Base-by-base conservation (phyloP, 805 yeast genomes). In the Phaffomyces thermotolerans region DNA sequence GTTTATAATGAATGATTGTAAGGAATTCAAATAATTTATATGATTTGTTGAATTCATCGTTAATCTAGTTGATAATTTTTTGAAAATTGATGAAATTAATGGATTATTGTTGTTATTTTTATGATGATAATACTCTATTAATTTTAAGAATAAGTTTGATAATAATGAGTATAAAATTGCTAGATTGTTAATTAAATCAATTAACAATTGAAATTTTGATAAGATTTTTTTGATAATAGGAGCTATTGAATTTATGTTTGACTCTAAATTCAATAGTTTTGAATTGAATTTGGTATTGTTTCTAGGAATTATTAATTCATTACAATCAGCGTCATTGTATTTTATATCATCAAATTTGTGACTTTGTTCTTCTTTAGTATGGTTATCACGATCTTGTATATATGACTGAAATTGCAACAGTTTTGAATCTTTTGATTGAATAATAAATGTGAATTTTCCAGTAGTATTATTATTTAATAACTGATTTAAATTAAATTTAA, bases 1-100 rank as follows among this genome's bases (percentile, higher is more conserved):
- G 2, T 39, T 42, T 6, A 53, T 34, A n/a, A 57, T 17, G 15
- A 44, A 39, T 27, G 50, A 34, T 2, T 52, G 40, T 2, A 55
- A 36, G 1, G 29, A n/a, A 25, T 49, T 49, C 8, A 58, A 50
- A 20, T 20, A 5, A 20, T 20, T 30, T 54, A 49, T 15, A 49
- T 39, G 29, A 57, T 48, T 12, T 57, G 56, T 36, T 4, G 37
- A 35, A 22, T 49, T 46, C 23, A 46, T 50, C 17, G 47, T 31
- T 3, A 34, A 22, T 4, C 31, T 31, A n/a, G n/a, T 8, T 14
- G 18, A 25, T n/a, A 20, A 4, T 27, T 27, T 27, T 13, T 27
- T 13, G 2, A 27, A 27, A 13, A 27, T 27, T 27, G 29, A 27
- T 10, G 29, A 10, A 6, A 27, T 27, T 27, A 9, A 20, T 20